A percentile compares a stretch with the other conserved stretches of the same genome.
phyloP scores from a whole-genome alignment of 805 yeast species.

The Ogataea siamensis region DNA sequence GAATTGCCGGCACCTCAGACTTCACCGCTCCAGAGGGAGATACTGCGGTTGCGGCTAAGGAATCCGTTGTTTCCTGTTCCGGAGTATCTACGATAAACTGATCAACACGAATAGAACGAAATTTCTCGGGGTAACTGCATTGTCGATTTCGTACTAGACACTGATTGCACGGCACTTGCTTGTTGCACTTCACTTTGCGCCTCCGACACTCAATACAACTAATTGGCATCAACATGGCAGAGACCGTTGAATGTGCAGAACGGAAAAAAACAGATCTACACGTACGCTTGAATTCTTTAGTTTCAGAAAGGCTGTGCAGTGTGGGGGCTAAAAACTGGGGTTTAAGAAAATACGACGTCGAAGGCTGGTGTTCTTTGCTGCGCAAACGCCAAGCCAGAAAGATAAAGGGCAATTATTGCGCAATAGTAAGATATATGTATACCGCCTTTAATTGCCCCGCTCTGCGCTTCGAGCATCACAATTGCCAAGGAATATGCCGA shows the following conservation, averaged over 20 bases:
- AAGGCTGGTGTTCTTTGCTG: too few relatives aligned
- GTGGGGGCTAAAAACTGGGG: conserved; percentile 10
- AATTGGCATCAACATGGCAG: conserved; percentile 31
- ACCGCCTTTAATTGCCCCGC: too few relatives aligned
- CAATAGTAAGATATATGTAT: too few relatives aligned
- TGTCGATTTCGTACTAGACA: conserved; percentile 38
- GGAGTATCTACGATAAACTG: conserved; percentile 15
- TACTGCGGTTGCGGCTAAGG: background rate
- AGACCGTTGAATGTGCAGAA: background rate
- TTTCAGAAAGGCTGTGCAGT: conserved; percentile 11
- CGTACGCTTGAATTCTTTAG: background rate
- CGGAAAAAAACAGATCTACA: conserved; percentile 3
- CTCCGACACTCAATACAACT: conserved; percentile 36
- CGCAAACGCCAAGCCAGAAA: too few relatives aligned
- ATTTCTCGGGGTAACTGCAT: conserved; percentile 47
- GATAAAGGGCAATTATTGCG: too few relatives aligned
- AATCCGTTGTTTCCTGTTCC: background rate
- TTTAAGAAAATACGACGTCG: background rate
- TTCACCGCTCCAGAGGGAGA: background rate
- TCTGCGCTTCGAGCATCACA: too few relatives aligned
- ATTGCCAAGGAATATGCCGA: background rate
- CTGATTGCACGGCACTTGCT: conserved; percentile 44
- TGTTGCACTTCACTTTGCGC: conserved; percentile 37
- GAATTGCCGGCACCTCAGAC: background rate
- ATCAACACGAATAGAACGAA: conserved; percentile 41